These are phyloP conservation scores for Stagonosporopsis cucurbitacearum DNA, from an alignment of 2,329 filamentous ascomycete species.

Conservation along the genomic window DNA sequence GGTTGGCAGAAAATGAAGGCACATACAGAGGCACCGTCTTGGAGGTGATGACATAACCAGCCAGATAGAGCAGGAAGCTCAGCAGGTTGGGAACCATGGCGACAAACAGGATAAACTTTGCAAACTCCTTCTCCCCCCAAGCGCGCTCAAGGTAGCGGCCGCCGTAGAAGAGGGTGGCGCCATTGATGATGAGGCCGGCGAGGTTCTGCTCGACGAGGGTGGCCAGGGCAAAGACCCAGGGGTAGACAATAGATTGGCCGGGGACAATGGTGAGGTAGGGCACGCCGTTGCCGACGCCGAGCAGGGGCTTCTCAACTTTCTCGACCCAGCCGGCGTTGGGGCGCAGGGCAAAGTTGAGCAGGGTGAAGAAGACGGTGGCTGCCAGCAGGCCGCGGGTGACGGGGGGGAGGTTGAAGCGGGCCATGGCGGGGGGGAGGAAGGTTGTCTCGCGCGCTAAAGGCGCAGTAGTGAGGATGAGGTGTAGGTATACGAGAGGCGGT, in stretches of 20 bases:
- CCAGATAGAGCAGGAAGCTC: conserved; percentile 73
- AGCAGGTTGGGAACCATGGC: conserved; percentile 81
- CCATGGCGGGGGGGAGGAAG: conserved; percentile 57
- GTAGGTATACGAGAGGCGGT: too few species aligned
- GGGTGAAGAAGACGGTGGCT: conserved; percentile 75
- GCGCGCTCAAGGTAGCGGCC: conserved; percentile 94
- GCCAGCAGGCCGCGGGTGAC: conserved; percentile 84
- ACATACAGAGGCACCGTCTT: conserved; percentile 73
- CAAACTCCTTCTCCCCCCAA: conserved; percentile 91
- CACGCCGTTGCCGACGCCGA: conserved; percentile 67
- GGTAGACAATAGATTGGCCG: conserved; percentile 81
- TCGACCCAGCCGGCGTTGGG: conserved; percentile 51
- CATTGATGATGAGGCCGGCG: conserved; percentile 80
- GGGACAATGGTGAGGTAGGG: conserved; percentile 90
- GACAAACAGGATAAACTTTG: conserved; percentile 82
- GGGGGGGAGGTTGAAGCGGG: conserved; percentile 90
- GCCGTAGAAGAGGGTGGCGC: conserved; percentile 83
- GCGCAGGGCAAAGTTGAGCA: conserved; percentile 80
- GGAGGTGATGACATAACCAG: conserved; percentile 74
- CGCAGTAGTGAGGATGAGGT: too few species aligned
- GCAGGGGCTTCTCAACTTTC: conserved; percentile 53
- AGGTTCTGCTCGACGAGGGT: conserved; percentile 93
- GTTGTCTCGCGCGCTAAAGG: neutral
- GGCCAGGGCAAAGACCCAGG: conserved; percentile 88
- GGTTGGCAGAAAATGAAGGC: neutral